A percentile compares a stretch with the other conserved stretches of the same genome.
phyloP scores from a whole-genome alignment of 495 filamentous ascomycete species.

The Penicillium argentinense region DNA sequence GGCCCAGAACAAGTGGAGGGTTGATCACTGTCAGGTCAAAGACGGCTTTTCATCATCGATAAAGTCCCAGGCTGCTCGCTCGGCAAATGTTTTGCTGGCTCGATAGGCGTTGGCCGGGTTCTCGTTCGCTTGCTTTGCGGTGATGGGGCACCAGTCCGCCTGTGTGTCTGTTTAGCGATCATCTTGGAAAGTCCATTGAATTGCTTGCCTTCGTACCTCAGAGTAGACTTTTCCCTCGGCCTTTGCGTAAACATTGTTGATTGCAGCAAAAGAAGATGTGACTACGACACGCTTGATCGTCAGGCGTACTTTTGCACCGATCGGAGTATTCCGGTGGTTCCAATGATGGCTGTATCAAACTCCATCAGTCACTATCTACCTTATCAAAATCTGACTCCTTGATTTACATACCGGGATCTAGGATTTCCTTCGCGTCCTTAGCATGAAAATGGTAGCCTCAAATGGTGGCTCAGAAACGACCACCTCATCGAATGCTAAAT shows the following conservation, averaged over 20 bases:
- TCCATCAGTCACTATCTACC: neutral
- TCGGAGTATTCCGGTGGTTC: conserved; percentile 47
- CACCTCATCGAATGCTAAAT: conserved; percentile 60
- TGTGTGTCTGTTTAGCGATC: neutral
- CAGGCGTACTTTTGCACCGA: conserved; percentile 46
- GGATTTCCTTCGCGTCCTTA: conserved; percentile 24
- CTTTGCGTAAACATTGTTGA: conserved; percentile 48
- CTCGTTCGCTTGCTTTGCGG: conserved; percentile 55
- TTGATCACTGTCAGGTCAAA: conserved; percentile 64
- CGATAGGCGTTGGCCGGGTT: conserved; percentile 39
- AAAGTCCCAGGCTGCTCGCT: conserved; percentile 67
- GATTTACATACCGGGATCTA: conserved; percentile 29
- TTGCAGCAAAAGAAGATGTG: conserved; percentile 75
- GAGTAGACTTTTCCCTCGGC: conserved; percentile 51
- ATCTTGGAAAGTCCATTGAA: too few relatives aligned
- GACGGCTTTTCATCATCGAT: conserved; percentile 59
- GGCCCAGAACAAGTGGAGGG: conserved; percentile 62
- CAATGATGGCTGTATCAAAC: conserved; percentile 37
- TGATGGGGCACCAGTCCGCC: conserved; percentile 76
- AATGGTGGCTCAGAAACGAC: conserved; percentile 62
- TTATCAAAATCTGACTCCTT: neutral
- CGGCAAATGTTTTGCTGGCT: conserved; percentile 50
- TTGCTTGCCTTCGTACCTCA: too few relatives aligned
- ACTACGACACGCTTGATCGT: conserved; percentile 54
- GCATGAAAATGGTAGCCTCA: conserved; percentile 66